Conservation (phyloP, 768 basidiomycete species). For the Amanita rubescens region DNA sequence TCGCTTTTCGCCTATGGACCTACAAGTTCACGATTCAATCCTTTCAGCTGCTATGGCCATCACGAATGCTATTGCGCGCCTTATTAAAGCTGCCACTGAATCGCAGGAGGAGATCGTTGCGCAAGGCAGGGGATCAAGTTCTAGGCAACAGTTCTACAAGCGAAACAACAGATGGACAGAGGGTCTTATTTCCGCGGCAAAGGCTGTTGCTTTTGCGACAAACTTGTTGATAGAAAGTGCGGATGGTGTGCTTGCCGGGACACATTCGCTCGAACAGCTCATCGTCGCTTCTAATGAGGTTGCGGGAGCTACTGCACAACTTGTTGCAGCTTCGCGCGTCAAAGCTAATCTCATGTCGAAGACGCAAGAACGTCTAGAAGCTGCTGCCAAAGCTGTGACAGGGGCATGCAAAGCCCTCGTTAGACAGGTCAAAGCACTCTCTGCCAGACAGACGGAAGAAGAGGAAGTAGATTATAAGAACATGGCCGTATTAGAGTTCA, state of each 20-base stretch:
- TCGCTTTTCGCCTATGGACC: slow-evolving; percentile 85
- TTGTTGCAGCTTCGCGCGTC: slow-evolving; percentile 96
- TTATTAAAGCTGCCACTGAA: slow-evolving; percentile 95
- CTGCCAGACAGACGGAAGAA: slow-evolving; percentile 71
- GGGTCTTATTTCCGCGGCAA: slow-evolving; percentile 96
- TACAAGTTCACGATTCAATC: slow-evolving; percentile 98
- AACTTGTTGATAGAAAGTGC: slow-evolving; percentile 94
- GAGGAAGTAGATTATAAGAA: slow-evolving; percentile 86
- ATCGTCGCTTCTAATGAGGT: slow-evolving; percentile 99
- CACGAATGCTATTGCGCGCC: slow-evolving; percentile 87
- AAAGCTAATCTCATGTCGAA: slow-evolving; percentile 98
- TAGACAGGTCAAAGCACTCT: slow-evolving; percentile 91
- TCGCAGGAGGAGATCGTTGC: slow-evolving; percentile 98
- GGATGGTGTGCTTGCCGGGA: slow-evolving; percentile 94
- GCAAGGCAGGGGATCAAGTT: slow-evolving; percentile 88
- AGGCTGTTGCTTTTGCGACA: slow-evolving; percentile 95
- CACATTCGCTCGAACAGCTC: slow-evolving; percentile 95
- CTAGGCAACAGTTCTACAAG: slow-evolving; percentile 97
- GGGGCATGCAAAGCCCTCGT: slow-evolving; percentile 97
- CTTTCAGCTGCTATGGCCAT: slow-evolving; percentile 90
- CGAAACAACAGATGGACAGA: slow-evolving; percentile 99
- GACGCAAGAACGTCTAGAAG: slow-evolving; percentile 92
- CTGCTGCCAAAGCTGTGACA: slow-evolving; percentile 95
- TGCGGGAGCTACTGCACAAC: slow-evolving; percentile 92
- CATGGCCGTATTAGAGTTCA: slow-evolving; percentile 94